Evolutionary conservation across 306 rosid species (phyloP), one percentile per base, ranked within the genome.

Genomic region (Fagus sylvatica): DNA sequence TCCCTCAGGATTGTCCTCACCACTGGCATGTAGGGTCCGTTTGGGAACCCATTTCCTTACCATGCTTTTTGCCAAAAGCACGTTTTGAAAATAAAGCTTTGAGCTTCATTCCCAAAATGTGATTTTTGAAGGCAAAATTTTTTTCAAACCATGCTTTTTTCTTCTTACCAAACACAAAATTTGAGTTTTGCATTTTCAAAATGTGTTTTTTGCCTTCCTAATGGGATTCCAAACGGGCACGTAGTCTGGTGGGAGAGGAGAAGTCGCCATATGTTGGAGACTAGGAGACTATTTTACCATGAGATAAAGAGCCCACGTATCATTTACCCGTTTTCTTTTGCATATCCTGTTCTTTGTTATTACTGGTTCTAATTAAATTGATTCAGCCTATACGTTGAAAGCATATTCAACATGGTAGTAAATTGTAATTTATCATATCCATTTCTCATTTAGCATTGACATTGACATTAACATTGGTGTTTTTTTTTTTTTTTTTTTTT

Each of bases 401-500:
- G 39, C 41, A 62, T 36, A 33, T 62, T 62, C 56, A 71, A 0
- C 11, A 0, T n/a, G 62, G 12, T 51, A 11, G 57, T 43, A 11
- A 28, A 78, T 75, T 65, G 60, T 64, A n/a, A 40, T 40, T 73
- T 77, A 17, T 62, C 53, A 9, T 62, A 37, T 54, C 56, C 40
- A 59, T 76, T 64, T 51, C 65, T 74, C 74, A 17, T 30, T 74
- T 82, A 36, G 73, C 40, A 43, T 59, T 73, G 68, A 30, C 76
- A 33, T 54, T 78, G n/a, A 77, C 72, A 17, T n/a, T 69, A 46
- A 22, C 28, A 22, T 22, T 22, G 28, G 28, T 22, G 48, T 81
- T 61, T 4, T 32, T 65, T 74, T 76, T 60, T 60, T 22, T 49
- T 42, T 83, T 71, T 79, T 69, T 72, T 41, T 66, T 82, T 49